phyloP scores from a whole-genome alignment of 176 grass and related monocot genomes.

The Metroxylon sagu region DNA sequence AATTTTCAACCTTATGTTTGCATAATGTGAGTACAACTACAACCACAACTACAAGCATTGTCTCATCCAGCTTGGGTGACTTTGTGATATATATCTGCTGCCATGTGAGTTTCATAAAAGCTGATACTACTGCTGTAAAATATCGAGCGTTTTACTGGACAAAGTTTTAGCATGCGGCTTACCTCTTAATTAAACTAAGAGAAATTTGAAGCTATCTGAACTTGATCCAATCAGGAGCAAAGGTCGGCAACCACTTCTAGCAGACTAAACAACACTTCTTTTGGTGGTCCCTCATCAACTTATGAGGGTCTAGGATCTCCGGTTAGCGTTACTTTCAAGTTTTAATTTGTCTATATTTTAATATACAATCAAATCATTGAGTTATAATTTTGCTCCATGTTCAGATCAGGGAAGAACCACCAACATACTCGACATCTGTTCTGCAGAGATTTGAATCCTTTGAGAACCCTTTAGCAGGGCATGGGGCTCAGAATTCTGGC shows the following conservation, averaged over 20 bases:
- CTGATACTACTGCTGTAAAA: no score
- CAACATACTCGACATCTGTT: constrained; percentile 59
- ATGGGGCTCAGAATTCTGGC: constrained; percentile 48
- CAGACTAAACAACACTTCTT: constrained; percentile 21
- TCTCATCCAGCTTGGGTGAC: no score
- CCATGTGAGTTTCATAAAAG: no score
- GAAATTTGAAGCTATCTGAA: neutral
- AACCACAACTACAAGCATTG: no score
- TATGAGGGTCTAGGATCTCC: constrained; percentile 19
- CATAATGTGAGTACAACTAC: no score
- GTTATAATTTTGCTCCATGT: constrained; percentile 15
- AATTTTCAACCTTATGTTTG: no score
- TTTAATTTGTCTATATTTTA: constrained; percentile 8
- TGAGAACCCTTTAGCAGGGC: constrained; percentile 65
- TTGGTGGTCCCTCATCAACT: neutral
- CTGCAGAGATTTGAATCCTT: constrained; percentile 72
- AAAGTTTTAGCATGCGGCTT: no score
- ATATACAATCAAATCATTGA: constrained; percentile 2
- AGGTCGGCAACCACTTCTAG: constrained; percentile 29
- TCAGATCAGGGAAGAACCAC: constrained; percentile 91
- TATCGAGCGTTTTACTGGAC: no score
- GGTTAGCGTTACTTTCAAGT: constrained; percentile 1
- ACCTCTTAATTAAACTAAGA: no score
- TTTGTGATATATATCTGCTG: no score
- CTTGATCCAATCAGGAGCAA: constrained; percentile 21